Conservation (phyloP, 2,329 filamentous ascomycete species). For the Fusarium dlaminii region DNA sequence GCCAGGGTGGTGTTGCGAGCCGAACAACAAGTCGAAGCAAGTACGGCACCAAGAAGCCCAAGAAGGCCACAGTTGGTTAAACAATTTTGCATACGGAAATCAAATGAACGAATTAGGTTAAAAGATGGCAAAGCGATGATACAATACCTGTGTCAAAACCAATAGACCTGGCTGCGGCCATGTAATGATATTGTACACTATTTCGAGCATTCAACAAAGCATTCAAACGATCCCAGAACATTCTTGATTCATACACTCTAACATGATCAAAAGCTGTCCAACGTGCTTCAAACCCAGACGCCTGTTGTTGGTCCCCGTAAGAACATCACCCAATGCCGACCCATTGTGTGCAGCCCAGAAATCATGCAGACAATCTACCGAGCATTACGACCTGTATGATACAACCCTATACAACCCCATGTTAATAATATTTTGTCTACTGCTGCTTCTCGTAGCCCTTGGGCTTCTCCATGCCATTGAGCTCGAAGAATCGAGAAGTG, state of each 20-base stretch:
- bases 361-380: slow-evolving; percentile 29
- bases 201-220: slow-evolving; percentile 25
- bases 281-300: slow-evolving; percentile 43
- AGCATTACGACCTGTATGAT: slow-evolving; percentile 39
- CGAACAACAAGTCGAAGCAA: slow-evolving; percentile 89
- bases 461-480: slow-evolving; percentile 84
- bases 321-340: slow-evolving; percentile 34
- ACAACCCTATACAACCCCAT: slow-evolving; percentile 11
- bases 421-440: slow-evolving; percentile 44
- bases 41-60: slow-evolving; percentile 98
- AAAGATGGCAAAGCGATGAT: neutral
- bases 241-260: slow-evolving; percentile 42
- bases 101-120: neutral
- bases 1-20: slow-evolving; percentile 87
- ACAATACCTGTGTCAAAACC: slow-evolving; percentile 13
- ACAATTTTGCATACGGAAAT: neutral
- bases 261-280: slow-evolving; percentile 44
- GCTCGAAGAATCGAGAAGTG: slow-evolving; percentile 85
- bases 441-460: slow-evolving; percentile 82
- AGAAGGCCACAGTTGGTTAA: slow-evolving; percentile 72
- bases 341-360: slow-evolving; percentile 34
- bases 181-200: slow-evolving; percentile 44
- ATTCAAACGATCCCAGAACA: slow-evolving; percentile 33
- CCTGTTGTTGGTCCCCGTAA: slow-evolving; percentile 38
- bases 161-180: slow-evolving; percentile 29